Percentiles rank a stretch among this genome's conserved stretches.
phyloP scores from a whole-genome alignment of 2,329 filamentous ascomycete genomes.

The Colletotrichum siamense region DNA sequence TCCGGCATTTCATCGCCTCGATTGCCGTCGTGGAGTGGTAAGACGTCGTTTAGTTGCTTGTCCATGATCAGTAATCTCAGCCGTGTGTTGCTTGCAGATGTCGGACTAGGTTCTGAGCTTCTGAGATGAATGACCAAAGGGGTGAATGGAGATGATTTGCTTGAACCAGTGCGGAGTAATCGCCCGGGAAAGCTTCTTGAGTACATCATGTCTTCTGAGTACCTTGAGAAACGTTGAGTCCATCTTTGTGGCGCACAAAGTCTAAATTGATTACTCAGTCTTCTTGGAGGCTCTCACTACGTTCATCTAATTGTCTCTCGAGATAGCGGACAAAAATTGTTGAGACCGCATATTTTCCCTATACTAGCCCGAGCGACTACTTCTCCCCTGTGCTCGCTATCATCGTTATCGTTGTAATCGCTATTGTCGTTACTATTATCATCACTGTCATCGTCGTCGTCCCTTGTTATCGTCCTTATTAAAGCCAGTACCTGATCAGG shows the following conservation, averaged over 20 bases:
- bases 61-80: neutral
- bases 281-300: neutral
- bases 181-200: neutral
- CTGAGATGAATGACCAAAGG: neutral
- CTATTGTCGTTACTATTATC: too few species aligned
- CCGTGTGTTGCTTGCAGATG: neutral
- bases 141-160: neutral
- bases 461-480: too few species aligned
- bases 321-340: accelerated
- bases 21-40: neutral
- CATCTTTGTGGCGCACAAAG: neutral
- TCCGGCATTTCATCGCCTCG: neutral
- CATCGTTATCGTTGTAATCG: neutral
- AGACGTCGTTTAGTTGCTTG: neutral
- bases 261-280: neutral
- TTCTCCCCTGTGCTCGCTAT: accelerated
- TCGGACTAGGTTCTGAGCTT: neutral
- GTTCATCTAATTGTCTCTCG: neutral
- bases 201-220: neutral
- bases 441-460: neutral
- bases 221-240: neutral
- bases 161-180: neutral
- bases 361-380: neutral
- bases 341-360: neutral
- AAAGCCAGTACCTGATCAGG: accelerated